These are phyloP conservation scores for Penicillium sclerotigenum DNA, from an alignment of 2,329 filamentous ascomycete genomes.

Conservation along the genomic window DNA sequence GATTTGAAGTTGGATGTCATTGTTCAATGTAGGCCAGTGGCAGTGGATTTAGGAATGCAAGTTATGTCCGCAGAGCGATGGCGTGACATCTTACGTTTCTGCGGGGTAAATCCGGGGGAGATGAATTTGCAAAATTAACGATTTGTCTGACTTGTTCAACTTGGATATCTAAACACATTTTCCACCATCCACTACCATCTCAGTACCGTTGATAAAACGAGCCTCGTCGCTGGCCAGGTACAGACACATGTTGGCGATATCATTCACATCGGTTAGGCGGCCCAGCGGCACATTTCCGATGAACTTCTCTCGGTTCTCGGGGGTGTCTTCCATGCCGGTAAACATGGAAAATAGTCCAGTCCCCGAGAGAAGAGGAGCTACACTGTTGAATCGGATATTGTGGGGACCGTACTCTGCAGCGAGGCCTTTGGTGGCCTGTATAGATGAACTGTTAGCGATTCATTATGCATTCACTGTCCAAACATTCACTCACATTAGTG, in stretches of 20 bases:
- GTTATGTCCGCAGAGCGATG: neutral
- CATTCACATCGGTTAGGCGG: constrained; percentile 47
- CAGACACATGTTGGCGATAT: constrained; percentile 68
- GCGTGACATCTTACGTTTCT: neutral
- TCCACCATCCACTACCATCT: constrained; percentile 63
- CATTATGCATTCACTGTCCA: too few relatives aligned
- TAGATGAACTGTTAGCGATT: neutral
- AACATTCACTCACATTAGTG: constrained; percentile 36
- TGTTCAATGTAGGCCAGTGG: too few relatives aligned
- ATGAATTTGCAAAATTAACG: neutral
- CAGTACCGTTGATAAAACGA: constrained; percentile 68
- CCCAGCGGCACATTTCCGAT: constrained; percentile 46
- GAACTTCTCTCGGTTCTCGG: constrained; percentile 46
- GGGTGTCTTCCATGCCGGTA: constrained; percentile 43
- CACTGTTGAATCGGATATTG: constrained; percentile 69
- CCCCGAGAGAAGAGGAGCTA: constrained; percentile 65
- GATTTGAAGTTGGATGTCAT: constrained; percentile 14
- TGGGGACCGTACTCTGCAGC: constrained; percentile 71
- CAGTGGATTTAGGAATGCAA: neutral
- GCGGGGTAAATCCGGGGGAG: neutral
- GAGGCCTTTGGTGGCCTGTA: constrained; percentile 61
- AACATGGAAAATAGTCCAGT: constrained; percentile 59
- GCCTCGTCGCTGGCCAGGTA: constrained; percentile 71
- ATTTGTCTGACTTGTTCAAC: neutral
- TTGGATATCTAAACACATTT: constrained; percentile 34